Evolutionary conservation across 768 basidiomycete species (phyloP).

Genomic region (Auriscalpium microsporum): DNA sequence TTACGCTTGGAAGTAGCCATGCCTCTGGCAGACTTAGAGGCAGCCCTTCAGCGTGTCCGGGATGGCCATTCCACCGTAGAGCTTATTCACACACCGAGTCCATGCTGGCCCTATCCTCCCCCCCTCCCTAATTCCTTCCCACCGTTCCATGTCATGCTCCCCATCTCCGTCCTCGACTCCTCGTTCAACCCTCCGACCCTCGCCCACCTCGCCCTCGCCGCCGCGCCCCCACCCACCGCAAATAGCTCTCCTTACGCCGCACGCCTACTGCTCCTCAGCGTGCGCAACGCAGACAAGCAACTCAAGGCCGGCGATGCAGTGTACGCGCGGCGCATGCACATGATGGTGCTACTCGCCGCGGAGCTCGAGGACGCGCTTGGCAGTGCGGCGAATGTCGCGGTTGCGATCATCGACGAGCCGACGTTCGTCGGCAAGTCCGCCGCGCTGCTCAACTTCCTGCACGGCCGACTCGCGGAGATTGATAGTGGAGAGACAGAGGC

Average conservation of each 20-base stretch:
- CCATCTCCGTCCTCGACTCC: slow-evolving; percentile 76
- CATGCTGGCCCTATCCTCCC: not conserved
- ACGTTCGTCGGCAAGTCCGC: slow-evolving; percentile 80
- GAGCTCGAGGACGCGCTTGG: slow-evolving; percentile 26
- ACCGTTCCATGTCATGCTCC: slow-evolving; percentile 21
- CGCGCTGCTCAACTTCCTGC: slow-evolving; percentile 45
- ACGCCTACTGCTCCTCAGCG: slow-evolving; percentile 70
- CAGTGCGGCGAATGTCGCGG: slow-evolving; percentile 44
- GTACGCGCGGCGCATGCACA: slow-evolving; percentile 71
- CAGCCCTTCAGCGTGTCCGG: not conserved
- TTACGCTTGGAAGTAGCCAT: not conserved
- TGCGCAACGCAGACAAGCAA: slow-evolving; percentile 80
- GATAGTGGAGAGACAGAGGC: not conserved
- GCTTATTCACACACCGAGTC: not conserved
- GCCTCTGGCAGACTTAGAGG: not conserved
- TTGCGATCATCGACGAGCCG: slow-evolving; percentile 80
- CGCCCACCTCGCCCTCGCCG: slow-evolving; percentile 72
- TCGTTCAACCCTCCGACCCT: slow-evolving; percentile 90
- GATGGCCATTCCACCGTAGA: not conserved
- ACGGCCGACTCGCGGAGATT: slow-evolving; percentile 23
- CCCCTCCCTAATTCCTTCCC: not conserved
- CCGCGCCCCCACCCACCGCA: slow-evolving; percentile 14
- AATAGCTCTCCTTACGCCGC: slow-evolving; percentile 45
- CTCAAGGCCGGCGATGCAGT: slow-evolving; percentile 65
- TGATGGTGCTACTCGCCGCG: slow-evolving; percentile 68